Evolutionary conservation across 2,329 filamentous ascomycete genomes (phyloP).

Genomic region (Apiospora phragmitis): DNA sequence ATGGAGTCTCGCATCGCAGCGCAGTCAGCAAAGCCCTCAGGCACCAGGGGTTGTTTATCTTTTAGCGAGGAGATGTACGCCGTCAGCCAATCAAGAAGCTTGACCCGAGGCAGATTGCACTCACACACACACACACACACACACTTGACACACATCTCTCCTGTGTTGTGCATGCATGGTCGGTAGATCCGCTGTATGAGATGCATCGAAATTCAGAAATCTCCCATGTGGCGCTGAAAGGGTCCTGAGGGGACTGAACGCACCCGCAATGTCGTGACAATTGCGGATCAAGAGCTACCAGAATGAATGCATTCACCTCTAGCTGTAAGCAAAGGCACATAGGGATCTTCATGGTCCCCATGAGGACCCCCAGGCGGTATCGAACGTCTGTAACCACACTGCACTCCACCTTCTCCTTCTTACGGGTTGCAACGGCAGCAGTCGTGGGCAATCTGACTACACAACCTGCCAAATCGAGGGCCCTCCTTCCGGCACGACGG

Average conservation of each 20-base stretch:
- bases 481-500: background rate
- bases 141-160: background rate
- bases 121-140: background rate
- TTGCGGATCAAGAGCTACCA: background rate
- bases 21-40: background rate
- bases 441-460: background rate
- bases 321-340: background rate
- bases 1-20: background rate
- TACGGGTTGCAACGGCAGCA: background rate
- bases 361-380: background rate
- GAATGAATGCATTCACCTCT: background rate
- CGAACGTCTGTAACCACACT: background rate
- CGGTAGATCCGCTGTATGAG: background rate
- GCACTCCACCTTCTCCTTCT: background rate
- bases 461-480: background rate
- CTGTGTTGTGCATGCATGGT: background rate
- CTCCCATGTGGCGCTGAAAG: background rate
- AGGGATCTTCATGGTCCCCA: background rate
- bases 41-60: background rate
- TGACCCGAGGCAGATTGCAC: background rate
- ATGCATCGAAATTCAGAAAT: background rate
- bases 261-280: background rate
- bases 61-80: background rate
- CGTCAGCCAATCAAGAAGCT: background rate
- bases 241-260: too few species aligned